Percentiles rank a stretch among this genome's conserved stretches.
Conservation (phyloP, 1,139 yeast genomes). For the Scheffersomyces quercinus region DNA sequence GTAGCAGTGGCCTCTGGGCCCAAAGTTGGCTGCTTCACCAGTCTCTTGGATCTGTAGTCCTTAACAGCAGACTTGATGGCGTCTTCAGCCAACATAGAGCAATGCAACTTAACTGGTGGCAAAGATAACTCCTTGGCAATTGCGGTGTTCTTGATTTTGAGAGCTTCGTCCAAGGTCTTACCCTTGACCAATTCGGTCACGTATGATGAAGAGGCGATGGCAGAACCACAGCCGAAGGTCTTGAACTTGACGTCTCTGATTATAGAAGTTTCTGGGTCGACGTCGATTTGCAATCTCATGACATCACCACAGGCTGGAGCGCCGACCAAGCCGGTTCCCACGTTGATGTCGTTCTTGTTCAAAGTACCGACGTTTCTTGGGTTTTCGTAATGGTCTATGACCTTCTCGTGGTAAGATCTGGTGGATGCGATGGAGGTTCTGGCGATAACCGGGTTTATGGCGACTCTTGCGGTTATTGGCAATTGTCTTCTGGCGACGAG, state of each 20-base stretch:
- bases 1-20: conserved; percentile 46
- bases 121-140: conserved; percentile 90
- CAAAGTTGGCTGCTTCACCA: conserved; percentile 45
- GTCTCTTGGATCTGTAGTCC: conserved; percentile 83
- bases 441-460: conserved; percentile 10
- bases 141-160: conserved; percentile 83
- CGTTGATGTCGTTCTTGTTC: conserved; percentile 72
- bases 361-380: conserved; percentile 96
- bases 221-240: conserved; percentile 98
- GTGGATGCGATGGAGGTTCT: conserved; percentile 53
- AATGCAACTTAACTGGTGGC: conserved; percentile 96
- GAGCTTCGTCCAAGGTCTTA: conserved; percentile 91
- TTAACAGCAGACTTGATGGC: conserved; percentile 97
- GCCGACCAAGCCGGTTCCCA: conserved; percentile 97
- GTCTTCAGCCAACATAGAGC: conserved; percentile 98
- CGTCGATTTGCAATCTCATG: conserved; percentile 94
- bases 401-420: conserved; percentile 65
- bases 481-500: conserved; percentile 9
- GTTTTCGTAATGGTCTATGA: conserved; percentile 90
- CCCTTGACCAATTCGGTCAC: conserved; percentile 96
- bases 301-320: conserved; percentile 99
- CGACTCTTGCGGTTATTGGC: conserved; percentile 8
- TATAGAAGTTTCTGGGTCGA: conserved; percentile 83
- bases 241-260: conserved; percentile 95
- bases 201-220: conserved; percentile 93